Base-by-base conservation (phyloP, 768 basidiomycete genomes). In the Naganishia kalamii region DNA sequence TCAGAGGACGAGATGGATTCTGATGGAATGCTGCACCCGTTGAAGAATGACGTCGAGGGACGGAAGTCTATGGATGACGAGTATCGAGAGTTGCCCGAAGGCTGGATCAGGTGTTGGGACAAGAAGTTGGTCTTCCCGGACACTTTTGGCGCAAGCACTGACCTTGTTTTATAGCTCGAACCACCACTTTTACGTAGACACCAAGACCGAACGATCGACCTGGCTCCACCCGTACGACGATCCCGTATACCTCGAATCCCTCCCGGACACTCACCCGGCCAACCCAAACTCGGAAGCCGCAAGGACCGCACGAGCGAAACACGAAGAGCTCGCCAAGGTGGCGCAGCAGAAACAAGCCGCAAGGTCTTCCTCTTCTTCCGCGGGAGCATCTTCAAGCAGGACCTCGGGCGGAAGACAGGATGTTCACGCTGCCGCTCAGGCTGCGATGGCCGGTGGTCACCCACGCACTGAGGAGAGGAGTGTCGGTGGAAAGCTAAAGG, bases 201-300 rank as follows among this genome's bases (percentile, higher is more conserved):
- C 68, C 47, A 66, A 67, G 27, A 76, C 75, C 19, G 69, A 72
- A 40, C 65, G 74, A 37, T 46, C 72, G 5, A 71, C 62, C 44
- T 78, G 77, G 77, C 19, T 72, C 1, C 77, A 78, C 63, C 77
- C 77, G 6, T 78, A 76, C 63, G 77, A 78, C 60, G 77, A 76
- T 63, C 71, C 73, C 3, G 71, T 71, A 51, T 78, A 68, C 67
- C 67, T 76, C 33, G 37, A 57, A 8, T 68, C 71, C 50, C 65
- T 78, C 37, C 74, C 77, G 8, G 69, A 71, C 27, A 65, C 68
- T 1, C 75, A 78, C 50, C 77, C 77, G 23, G 77, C 77, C 2
- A 66, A 78, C 61, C 77, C 77, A 10, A 66, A 73, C 33, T 75
- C 74, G 13, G 63, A 40, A 17, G 65, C 73, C 61, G 75, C 74